phyloP scores from a whole-genome alignment of 208 protist species.

The Acanthamoeba royreba region DNA sequence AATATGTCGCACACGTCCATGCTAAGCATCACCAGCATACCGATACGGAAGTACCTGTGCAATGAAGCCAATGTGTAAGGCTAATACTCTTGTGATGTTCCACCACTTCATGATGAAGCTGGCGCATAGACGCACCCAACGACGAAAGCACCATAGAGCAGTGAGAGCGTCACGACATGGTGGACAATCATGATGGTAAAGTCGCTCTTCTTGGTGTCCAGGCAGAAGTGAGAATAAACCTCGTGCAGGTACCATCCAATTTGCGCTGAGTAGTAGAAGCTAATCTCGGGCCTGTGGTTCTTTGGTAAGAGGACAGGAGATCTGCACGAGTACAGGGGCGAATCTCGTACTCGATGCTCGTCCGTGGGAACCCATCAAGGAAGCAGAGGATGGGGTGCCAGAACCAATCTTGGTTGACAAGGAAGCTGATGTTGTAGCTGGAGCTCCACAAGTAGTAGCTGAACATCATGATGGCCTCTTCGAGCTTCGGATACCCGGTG shows the following conservation, averaged over 20 bases:
- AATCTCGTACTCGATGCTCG: neutral
- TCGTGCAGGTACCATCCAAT: constrained; percentile 28
- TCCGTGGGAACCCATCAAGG: constrained; percentile 20
- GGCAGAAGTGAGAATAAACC: constrained; percentile 10
- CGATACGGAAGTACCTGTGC: neutral
- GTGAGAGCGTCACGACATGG: neutral
- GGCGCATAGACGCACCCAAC: neutral
- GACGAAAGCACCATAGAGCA: neutral
- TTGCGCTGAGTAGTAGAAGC: constrained; percentile 10
- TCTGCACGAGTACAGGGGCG: neutral
- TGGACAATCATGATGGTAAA: constrained; percentile 6
- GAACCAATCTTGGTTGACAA: constrained; percentile 35
- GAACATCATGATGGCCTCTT: neutral
- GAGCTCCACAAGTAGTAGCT: neutral
- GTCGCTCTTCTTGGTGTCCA: constrained; percentile 42
- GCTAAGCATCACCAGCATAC: constrained; percentile 35
- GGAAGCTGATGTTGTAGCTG: neutral
- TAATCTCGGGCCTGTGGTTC: neutral
- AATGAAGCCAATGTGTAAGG: neutral
- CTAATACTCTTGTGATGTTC: neutral
- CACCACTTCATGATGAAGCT: neutral
- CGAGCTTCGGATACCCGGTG: neutral
- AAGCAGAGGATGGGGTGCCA: neutral
- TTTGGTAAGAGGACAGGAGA: neutral
- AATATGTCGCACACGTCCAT: neutral